A percentile compares a stretch with the other conserved stretches of the same genome.
phyloP scores from a whole-genome alignment of 495 filamentous ascomycete species.

The Barbatosphaeria neglecta region DNA sequence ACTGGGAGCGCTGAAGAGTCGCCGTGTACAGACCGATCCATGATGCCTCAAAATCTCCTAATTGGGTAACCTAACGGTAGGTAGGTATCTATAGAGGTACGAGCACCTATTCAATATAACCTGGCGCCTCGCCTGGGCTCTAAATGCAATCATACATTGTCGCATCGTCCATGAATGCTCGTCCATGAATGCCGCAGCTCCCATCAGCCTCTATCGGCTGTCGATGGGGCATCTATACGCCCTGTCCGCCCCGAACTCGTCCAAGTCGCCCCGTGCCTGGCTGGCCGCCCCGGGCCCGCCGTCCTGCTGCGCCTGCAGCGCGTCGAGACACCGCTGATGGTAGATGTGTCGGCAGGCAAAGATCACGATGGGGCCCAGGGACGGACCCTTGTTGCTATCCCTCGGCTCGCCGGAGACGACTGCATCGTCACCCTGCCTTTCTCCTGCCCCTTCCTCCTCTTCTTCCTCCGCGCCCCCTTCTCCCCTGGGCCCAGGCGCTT shows the following conservation, averaged over 20 bases:
- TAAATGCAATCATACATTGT: not conserved
- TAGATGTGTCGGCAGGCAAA: slow-evolving; percentile 53
- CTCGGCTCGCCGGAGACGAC: not conserved
- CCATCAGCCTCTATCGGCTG: slow-evolving; percentile 22
- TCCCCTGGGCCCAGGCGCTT: no score
- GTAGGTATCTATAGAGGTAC: no score
- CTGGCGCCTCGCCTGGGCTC: not conserved
- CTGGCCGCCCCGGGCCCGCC: slow-evolving; percentile 8
- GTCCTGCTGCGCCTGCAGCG: slow-evolving; percentile 33
- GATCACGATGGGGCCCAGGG: slow-evolving; percentile 41
- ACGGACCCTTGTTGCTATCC: slow-evolving; percentile 9
- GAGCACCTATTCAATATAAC: not conserved
- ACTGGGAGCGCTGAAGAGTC: no score
- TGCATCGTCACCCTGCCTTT: not conserved
- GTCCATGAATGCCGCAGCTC: not conserved
- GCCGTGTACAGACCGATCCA: no score
- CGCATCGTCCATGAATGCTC: slow-evolving; percentile 1
- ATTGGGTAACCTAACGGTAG: no score
- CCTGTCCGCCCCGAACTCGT: slow-evolving; percentile 26
- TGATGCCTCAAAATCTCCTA: no score
- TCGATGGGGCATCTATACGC: slow-evolving; percentile 47
- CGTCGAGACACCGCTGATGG: slow-evolving; percentile 48
- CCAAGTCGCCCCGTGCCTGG: not conserved
- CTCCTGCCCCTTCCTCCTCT: slow-evolving; percentile 7
- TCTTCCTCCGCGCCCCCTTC: no score